Evolutionary conservation across 2,329 filamentous ascomycete species (phyloP), one percentile per base, ranked within the genome.

Genomic region (Colletotrichum destructivum): DNA sequence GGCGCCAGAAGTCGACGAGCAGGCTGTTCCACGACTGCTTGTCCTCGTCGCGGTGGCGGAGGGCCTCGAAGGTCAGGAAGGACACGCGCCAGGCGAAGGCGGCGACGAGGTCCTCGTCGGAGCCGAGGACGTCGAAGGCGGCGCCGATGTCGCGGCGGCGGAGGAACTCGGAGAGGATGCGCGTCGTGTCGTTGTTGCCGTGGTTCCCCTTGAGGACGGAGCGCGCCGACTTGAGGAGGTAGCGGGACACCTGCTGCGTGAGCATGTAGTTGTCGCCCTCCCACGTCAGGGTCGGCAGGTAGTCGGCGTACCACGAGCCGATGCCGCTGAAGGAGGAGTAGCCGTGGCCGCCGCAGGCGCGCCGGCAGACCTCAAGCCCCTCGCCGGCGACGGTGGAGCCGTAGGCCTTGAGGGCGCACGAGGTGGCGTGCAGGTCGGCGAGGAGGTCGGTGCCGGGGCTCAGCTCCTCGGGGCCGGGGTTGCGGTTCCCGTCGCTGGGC

Each of bases 191-290:
- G 78, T 94, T 93, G 75, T 86, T 69, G 15, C 69, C 65, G 46
- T 88, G 86, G 72, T 91, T 88, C 74, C 89, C 90, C 16, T 87
- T 84, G n/a, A 94, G 82, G 0, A 94, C 92, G 1, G 89, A 87
- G 52, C 93, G 90, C 0, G 92, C 92, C 3, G 92, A 90, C 86
- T 94, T 95, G 74, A 95, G 87, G 56, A 95, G 88, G 77, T 94
- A 94, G 69, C 92, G 88, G 3, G 91, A 91, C 3, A 94, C 92
- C 82, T 95, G 93, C 80, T 95, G 93, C 12, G 92, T 93, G 71
- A 95, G 85, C 92, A 95, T 94, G 84, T 93, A 94, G 84, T 94
- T 94, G 83, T 94, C 93, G 55, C 93, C 93, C 79, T 94, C 93
- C 90, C 91, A 93, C 12, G 92, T 93, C 4, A 85, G 83, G 3